Conservation (phyloP, 1,284 basidiomycete species). For the Chalciporus sp. region DNA sequence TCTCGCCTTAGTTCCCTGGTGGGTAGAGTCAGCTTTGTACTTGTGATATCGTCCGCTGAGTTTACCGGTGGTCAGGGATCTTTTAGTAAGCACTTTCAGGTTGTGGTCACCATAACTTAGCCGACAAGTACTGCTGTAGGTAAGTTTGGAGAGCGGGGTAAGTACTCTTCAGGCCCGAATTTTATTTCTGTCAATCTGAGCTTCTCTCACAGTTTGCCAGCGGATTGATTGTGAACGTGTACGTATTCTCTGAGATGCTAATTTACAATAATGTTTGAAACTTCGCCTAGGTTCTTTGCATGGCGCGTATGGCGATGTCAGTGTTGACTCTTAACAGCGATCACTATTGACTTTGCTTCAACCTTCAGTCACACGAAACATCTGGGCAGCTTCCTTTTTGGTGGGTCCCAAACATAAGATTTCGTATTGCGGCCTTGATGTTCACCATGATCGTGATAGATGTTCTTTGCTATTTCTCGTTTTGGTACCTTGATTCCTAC, state of each 20-base stretch:
- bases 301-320: constrained; percentile 7
- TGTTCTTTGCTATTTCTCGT: background rate
- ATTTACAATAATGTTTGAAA: background rate
- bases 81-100: background rate
- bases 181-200: too few species aligned
- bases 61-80: background rate
- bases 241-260: background rate
- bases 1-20: background rate
- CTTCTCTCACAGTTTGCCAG: constrained; percentile 2
- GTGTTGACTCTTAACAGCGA: background rate
- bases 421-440: too few species aligned
- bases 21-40: background rate
- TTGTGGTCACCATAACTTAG: background rate
- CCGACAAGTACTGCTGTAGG: background rate
- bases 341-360: too few species aligned
- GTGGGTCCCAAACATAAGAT: background rate
- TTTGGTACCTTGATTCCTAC: too few species aligned
- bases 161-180: background rate
- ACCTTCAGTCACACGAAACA: background rate
- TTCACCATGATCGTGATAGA: background rate
- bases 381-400: background rate
- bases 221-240: constrained; percentile 5
- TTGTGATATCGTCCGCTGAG: too few species aligned
- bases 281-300: background rate
- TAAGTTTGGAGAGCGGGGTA: background rate